phyloP scores from a whole-genome alignment of 1,284 basidiomycete species.

The Sporisorium exsertum region DNA sequence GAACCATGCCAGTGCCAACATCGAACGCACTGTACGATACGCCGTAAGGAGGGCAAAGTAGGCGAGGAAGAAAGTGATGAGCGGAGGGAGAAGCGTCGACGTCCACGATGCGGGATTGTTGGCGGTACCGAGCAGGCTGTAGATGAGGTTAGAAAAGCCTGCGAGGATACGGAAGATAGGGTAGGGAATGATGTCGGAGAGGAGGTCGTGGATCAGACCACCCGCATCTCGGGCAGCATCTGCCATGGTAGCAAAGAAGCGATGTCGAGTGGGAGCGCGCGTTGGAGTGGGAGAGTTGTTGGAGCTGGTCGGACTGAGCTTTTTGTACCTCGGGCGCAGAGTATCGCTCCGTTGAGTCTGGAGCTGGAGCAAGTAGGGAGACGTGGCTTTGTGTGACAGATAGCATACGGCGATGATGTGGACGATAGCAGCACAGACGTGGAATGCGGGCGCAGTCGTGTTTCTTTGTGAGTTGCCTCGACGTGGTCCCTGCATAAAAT shows the following conservation, averaged over 20 bases:
- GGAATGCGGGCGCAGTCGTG: slow-evolving; percentile 22
- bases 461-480: neutral
- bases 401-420: slow-evolving; percentile 23
- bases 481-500: slow-evolving; percentile 29
- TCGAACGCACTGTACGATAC: slow-evolving; percentile 50
- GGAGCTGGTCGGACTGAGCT: neutral
- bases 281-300: neutral
- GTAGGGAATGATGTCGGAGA: slow-evolving; percentile 42
- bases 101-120: slow-evolving; percentile 58
- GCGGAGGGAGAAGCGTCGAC: slow-evolving; percentile 52
- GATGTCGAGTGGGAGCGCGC: neutral
- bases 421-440: slow-evolving; percentile 23
- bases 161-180: slow-evolving; percentile 49
- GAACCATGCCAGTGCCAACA: slow-evolving; percentile 50
- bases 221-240: slow-evolving; percentile 20
- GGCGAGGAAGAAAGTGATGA: slow-evolving; percentile 55
- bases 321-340: neutral
- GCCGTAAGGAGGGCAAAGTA: slow-evolving; percentile 57
- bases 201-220: slow-evolving; percentile 33
- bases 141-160: slow-evolving; percentile 57
- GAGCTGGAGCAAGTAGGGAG: neutral
- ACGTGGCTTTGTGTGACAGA: neutral
- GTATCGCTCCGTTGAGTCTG: neutral
- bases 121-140: slow-evolving; percentile 35
- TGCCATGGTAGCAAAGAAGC: slow-evolving; percentile 25